phyloP scores from a whole-genome alignment of 2,329 filamentous ascomycete genomes.

The Colletotrichum tropicale region DNA sequence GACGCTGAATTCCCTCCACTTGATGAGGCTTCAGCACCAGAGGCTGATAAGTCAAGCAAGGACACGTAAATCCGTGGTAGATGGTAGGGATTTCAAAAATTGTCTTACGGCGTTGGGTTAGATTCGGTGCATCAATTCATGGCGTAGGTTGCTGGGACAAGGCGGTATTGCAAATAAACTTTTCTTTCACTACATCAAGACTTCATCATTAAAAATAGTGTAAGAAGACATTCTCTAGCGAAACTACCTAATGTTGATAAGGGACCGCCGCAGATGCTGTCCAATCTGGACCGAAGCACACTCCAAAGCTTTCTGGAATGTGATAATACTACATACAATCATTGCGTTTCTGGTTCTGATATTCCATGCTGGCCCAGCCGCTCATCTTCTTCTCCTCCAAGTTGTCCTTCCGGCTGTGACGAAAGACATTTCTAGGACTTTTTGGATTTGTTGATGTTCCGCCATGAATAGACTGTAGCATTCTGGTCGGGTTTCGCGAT shows the following conservation, averaged over 20 bases:
- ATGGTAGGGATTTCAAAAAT: neutral
- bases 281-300: slow-evolving; percentile 15
- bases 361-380: slow-evolving; percentile 9
- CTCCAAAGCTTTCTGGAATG: slow-evolving; percentile 15
- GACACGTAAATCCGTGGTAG: neutral
- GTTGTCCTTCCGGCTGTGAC: neutral
- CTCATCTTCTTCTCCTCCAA: neutral
- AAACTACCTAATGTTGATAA: slow-evolving; percentile 18
- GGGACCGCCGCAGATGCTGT: slow-evolving; percentile 19
- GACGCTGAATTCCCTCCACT: slow-evolving; percentile 39
- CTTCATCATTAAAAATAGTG: neutral
- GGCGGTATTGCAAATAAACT: neutral
- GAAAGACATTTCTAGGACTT: neutral
- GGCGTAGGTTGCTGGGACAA: neutral
- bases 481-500: slow-evolving; percentile 7
- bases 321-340: slow-evolving; percentile 21
- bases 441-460: slow-evolving; percentile 1
- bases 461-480: slow-evolving; percentile 12
- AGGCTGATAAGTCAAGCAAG: neutral
- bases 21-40: slow-evolving; percentile 17
- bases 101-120: neutral
- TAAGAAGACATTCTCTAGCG: neutral
- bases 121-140: neutral
- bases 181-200: neutral
- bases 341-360: slow-evolving; percentile 15